These are phyloP conservation scores for Leptodermis oblonga DNA, from an alignment of 257 asterid species.

Conservation along the genomic window DNA sequence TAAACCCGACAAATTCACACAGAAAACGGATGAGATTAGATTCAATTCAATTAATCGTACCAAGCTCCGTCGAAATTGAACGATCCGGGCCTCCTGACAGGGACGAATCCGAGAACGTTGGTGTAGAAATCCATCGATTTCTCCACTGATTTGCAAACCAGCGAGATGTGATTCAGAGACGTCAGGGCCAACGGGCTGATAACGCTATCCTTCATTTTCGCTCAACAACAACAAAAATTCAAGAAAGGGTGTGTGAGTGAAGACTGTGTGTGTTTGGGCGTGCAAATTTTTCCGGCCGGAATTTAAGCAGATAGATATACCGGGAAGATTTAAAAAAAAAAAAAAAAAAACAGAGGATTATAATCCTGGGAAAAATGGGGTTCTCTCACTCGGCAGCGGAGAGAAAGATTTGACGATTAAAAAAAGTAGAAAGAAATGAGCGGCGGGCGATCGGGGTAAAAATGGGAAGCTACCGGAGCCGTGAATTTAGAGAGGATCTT, in stretches of 20 bases:
- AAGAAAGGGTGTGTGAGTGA: not conserved
- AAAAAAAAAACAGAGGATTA: not conserved
- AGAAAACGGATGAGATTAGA: too few species aligned
- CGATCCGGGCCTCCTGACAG: conserved; percentile 86
- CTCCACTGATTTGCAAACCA: conserved; percentile 76
- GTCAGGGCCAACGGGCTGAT: conserved; percentile 74
- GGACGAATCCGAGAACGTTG: conserved; percentile 77
- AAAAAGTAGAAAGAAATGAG: not conserved
- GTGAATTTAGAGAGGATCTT: not conserved
- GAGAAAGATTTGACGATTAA: not conserved
- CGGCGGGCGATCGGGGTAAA: too few species aligned
- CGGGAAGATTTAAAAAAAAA: too few species aligned
- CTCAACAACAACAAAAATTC: not conserved
- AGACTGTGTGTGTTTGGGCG: not conserved
- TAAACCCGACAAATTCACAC: not conserved
- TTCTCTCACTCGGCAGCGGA: not conserved
- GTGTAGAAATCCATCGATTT: conserved; percentile 72
- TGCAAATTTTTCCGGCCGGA: not conserved
- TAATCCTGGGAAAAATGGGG: not conserved
- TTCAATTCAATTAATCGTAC: too few species aligned
- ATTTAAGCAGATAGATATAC: not conserved
- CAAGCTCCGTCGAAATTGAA: conserved; percentile 88
- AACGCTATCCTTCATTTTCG: conserved; percentile 48
- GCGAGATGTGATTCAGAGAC: conserved; percentile 83
- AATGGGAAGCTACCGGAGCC: not conserved